These are phyloP conservation scores for Amaranthus tricolor DNA, from an alignment of 179 eudicot genomes.

Conservation along the genomic window DNA sequence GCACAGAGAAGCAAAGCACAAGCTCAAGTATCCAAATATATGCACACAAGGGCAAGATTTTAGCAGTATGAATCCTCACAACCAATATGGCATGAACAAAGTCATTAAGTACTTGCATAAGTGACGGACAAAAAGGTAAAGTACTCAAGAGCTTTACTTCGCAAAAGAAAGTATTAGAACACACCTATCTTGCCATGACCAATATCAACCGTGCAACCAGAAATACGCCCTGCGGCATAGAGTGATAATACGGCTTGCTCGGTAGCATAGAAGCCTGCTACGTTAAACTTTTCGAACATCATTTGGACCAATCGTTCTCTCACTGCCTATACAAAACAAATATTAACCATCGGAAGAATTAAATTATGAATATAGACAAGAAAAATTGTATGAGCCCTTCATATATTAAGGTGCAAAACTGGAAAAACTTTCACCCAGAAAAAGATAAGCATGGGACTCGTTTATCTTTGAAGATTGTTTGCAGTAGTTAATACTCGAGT, in stretches of 20 bases:
- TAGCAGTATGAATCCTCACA: neutral
- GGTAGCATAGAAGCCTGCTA: slow-evolving; percentile 91
- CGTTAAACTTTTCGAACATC: slow-evolving; percentile 96
- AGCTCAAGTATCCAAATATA: neutral
- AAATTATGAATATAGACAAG: neutral
- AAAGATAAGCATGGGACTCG: neutral
- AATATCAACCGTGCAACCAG: slow-evolving; percentile 94
- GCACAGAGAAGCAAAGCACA: neutral
- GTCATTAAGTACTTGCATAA: neutral
- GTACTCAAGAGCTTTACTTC: slow-evolving; percentile 6
- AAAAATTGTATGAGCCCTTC: neutral
- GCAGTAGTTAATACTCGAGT: neutral
- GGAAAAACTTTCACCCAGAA: neutral
- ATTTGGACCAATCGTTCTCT: slow-evolving; percentile 87
- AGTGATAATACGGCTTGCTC: slow-evolving; percentile 97
- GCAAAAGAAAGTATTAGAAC: slow-evolving; percentile 3
- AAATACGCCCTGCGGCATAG: slow-evolving; percentile 96
- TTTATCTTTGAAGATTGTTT: neutral
- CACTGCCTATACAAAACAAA: slow-evolving; percentile 51
- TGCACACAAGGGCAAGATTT: neutral
- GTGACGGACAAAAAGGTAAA: neutral
- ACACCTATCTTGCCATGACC: slow-evolving; percentile 98
- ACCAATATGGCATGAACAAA: neutral
- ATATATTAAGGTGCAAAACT: neutral
- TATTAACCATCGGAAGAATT: neutral